Conservation (phyloP, 805 yeast species). For the Priceomyces castillae region DNA sequence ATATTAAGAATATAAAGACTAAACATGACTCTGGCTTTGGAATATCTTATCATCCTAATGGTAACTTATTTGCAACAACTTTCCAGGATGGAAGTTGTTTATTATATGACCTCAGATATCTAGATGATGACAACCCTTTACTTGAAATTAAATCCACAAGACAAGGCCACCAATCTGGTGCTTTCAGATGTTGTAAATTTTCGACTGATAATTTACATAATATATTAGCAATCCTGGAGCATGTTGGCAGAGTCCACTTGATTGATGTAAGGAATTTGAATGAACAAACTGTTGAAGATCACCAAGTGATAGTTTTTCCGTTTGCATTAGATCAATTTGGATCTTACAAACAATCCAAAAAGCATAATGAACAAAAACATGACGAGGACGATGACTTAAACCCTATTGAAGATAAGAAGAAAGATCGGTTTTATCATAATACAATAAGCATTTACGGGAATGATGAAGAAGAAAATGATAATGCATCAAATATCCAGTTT, state of each 20-base stretch:
- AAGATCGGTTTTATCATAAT: background rate
- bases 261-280: slow-evolving; percentile 70
- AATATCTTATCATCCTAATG: slow-evolving; percentile 73
- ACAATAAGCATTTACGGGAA: slow-evolving; percentile 7
- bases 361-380: background rate
- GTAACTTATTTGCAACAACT: slow-evolving; percentile 68
- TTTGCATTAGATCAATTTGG: slow-evolving; percentile 42
- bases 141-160: slow-evolving; percentile 60
- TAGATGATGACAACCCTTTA: slow-evolving; percentile 42
- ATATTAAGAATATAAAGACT: slow-evolving; percentile 46
- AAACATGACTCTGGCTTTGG: slow-evolving; percentile 81
- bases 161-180: slow-evolving; percentile 53
- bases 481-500: slow-evolving; percentile 11
- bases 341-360: slow-evolving; percentile 16
- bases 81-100: slow-evolving; percentile 84
- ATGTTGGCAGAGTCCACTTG: slow-evolving; percentile 82
- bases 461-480: background rate
- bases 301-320: slow-evolving; percentile 74
- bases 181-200: slow-evolving; percentile 59
- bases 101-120: slow-evolving; percentile 72
- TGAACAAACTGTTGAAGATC: slow-evolving; percentile 43
- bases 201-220: slow-evolving; percentile 65
- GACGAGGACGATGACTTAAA: background rate
- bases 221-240: slow-evolving; percentile 73
- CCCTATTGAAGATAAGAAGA: background rate